Percentiles rank a stretch among this genome's conserved stretches.
Conservation (phyloP, 2,329 filamentous ascomycete species). For the Aspergillus pseudoviridinutans region DNA sequence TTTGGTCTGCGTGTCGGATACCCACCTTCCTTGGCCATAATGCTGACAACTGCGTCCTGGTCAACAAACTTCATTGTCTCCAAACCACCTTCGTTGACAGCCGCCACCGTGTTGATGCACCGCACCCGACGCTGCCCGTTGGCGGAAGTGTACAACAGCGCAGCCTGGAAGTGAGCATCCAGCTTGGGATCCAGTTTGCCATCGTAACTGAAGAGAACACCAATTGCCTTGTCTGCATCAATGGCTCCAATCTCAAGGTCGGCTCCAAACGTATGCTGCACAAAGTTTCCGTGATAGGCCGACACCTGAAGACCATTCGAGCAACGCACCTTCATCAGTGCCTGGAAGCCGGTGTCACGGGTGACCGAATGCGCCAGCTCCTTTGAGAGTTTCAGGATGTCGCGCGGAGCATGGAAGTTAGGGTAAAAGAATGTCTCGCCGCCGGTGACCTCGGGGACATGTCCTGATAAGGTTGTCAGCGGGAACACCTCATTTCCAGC, state of each 20-base stretch:
- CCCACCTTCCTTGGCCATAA: conserved; percentile 79
- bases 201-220: conserved; percentile 89
- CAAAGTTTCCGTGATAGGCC: conserved; percentile 93
- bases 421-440: conserved; percentile 96
- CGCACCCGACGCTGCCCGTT: conserved; percentile 83
- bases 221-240: conserved; percentile 89
- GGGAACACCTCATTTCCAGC: background rate
- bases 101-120: conserved; percentile 90
- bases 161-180: conserved; percentile 96
- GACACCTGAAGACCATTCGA: conserved; percentile 93
- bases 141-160: conserved; percentile 88
- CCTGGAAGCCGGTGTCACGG: conserved; percentile 90
- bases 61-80: conserved; percentile 90
- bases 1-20: background rate
- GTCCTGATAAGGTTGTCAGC: conserved; percentile 49
- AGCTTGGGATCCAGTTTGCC: conserved; percentile 96
- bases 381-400: conserved; percentile 74
- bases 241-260: conserved; percentile 91
- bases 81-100: conserved; percentile 77
- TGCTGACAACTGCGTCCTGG: conserved; percentile 83
- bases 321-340: conserved; percentile 96
- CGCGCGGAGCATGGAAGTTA: conserved; percentile 85
- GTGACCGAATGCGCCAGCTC: conserved; percentile 85
- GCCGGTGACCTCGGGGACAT: conserved; percentile 82
- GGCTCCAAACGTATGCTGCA: conserved; percentile 90